Conservation (phyloP, 495 filamentous ascomycete species). For the Bombardia bombarda region DNA sequence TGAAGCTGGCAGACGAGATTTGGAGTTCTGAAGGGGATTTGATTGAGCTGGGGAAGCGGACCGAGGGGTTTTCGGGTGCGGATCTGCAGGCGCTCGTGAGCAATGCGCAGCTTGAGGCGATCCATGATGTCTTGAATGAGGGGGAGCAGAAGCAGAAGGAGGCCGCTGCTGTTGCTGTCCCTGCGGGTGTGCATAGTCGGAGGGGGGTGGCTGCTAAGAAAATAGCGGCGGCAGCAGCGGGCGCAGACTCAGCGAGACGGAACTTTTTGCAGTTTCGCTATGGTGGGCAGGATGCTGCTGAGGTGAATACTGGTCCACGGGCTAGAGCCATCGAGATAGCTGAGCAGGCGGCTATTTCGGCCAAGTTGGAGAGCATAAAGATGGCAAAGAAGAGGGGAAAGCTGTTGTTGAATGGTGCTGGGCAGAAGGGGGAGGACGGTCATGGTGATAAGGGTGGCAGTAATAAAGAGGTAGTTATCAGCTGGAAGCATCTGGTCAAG, state of each 20-base stretch:
- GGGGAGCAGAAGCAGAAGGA: slow-evolving; percentile 48
- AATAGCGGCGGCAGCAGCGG: too few relatives aligned
- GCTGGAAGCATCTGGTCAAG: slow-evolving; percentile 77
- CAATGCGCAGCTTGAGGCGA: slow-evolving; percentile 93
- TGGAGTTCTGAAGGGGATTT: slow-evolving; percentile 42
- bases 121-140: slow-evolving; percentile 82
- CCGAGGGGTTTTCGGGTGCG: slow-evolving; percentile 89
- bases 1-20: slow-evolving; percentile 58
- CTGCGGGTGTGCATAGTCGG: slow-evolving; percentile 11
- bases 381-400: slow-evolving; percentile 53
- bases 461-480: slow-evolving; percentile 67
- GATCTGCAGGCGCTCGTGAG: slow-evolving; percentile 93
- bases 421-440: slow-evolving; percentile 11
- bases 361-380: slow-evolving; percentile 69
- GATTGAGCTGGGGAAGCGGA: slow-evolving; percentile 61
- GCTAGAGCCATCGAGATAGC: slow-evolving; percentile 45
- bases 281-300: slow-evolving; percentile 46
- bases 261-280: slow-evolving; percentile 81
- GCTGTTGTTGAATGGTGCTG: too few relatives aligned
- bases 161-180: background rate
- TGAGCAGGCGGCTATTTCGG: slow-evolving; percentile 61
- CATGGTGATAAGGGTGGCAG: slow-evolving; percentile 14
- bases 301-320: slow-evolving; percentile 28
- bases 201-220: slow-evolving; percentile 23
- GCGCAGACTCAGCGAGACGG: slow-evolving; percentile 20